These are phyloP conservation scores for Calocybe indica DNA, from an alignment of 768 basidiomycete genomes.

Conservation along the genomic window DNA sequence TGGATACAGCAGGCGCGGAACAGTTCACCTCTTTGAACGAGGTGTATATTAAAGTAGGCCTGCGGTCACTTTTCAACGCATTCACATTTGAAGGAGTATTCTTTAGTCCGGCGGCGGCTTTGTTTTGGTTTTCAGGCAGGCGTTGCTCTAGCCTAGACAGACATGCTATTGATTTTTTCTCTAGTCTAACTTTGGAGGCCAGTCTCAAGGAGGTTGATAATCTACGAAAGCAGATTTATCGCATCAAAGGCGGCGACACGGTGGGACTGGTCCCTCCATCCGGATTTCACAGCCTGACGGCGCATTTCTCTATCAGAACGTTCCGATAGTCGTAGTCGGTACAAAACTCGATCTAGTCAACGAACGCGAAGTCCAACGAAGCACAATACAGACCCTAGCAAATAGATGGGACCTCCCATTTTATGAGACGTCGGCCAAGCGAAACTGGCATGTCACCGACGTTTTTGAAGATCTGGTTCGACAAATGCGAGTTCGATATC, in stretches of 20 bases:
- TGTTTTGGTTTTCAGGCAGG: constrained; percentile 75
- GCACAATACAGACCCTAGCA: constrained; percentile 58
- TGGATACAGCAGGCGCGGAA: constrained; percentile 84
- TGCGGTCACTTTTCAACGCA: not conserved
- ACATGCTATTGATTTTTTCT: constrained; percentile 3
- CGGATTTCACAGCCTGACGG: constrained; percentile 1
- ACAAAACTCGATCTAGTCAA: constrained; percentile 78
- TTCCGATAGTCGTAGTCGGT: constrained; percentile 84
- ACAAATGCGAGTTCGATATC: constrained; percentile 68
- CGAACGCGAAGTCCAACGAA: constrained; percentile 72
- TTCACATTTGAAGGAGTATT: constrained; percentile 3
- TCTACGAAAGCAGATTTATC: constrained; percentile 75
- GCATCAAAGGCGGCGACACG: constrained; percentile 66
- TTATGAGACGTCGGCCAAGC: constrained; percentile 86
- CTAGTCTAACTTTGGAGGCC: constrained; percentile 75
- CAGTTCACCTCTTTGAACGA: constrained; percentile 80
- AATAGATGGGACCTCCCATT: constrained; percentile 67
- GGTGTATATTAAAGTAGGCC: constrained; percentile 67
- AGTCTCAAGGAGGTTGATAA: constrained; percentile 76
- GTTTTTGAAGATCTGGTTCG: constrained; percentile 74
- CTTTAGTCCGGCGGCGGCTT: constrained; percentile 69
- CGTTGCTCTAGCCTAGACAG: constrained; percentile 1
- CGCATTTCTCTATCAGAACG: constrained; percentile 27
- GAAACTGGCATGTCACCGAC: constrained; percentile 73
- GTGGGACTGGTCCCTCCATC: constrained; percentile 27